Base-by-base conservation (phyloP, 2,329 filamentous ascomycete genomes). In the Karstenula rhodostoma region DNA sequence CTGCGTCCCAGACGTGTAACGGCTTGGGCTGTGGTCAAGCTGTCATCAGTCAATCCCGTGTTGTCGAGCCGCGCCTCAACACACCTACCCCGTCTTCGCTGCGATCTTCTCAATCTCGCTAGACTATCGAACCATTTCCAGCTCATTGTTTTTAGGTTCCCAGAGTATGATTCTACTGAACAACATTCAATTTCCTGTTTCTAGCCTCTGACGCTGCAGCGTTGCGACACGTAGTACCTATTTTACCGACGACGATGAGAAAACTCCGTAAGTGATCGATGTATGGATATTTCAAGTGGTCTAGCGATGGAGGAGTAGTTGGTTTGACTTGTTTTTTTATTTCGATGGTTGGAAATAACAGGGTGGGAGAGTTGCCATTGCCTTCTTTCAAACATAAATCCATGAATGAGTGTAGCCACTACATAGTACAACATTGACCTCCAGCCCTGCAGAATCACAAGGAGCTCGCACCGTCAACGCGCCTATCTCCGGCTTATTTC, bases 401-500 rank as follows among this genome's bases (percentile, higher is more conserved):
- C 17, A 1, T 9, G 17, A n/a, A 40, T 4, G 15, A 40, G 37
- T n/a, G 17, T 40, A 19, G 37, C 37, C 35, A 40, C 13, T 40
- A 40, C 37, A 7, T 40, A 40, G 5, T 40, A 40, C n/a, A 9
- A 40, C 2, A 17, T 40, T 17, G 35, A 40, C 35, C 35, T 40
- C 15, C 35, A 15, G 17, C 15, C 35, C 17, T 40, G 2, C 35
- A 40, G 27, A 29, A 29, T 29, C 22, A 12, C 40, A 23, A 5
- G 2, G 22, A 47, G 22, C 15, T 48, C n/a, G 19, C 43, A 46
- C 43, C 29, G 23, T 49, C 1, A 13, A 22, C 19, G 50, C 50
- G 50, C 50, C 10, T 37, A 53, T 53, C 35, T 43, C 50, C 50
- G 35, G 35, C 35, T 43, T 53, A 53, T 19, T 35, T 53, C 35